Evolutionary conservation across 2,329 filamentous ascomycete species (phyloP).

Genomic region (Dissoconium aciculare): DNA sequence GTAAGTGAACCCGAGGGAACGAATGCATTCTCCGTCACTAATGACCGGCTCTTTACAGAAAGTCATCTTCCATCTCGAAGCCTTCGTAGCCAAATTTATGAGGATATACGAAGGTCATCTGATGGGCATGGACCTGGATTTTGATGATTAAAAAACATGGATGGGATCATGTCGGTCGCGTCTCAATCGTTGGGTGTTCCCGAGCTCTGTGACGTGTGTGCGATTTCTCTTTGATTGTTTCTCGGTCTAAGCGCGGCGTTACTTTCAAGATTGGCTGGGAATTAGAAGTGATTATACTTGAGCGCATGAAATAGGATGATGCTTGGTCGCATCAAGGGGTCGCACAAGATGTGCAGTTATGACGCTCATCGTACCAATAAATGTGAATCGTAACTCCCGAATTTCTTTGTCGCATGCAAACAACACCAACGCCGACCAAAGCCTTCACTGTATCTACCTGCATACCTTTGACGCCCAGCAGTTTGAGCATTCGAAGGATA

Average conservation of each 20-base stretch:
- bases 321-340: too few species aligned
- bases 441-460: too few species aligned
- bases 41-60: constrained; percentile 47
- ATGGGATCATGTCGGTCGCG: constrained; percentile 15
- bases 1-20: constrained; percentile 1
- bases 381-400: constrained; percentile 1
- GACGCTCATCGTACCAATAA: not conserved
- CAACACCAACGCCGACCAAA: constrained; percentile 4
- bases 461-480: too few species aligned
- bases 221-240: constrained; percentile 4
- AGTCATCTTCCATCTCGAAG: constrained; percentile 95
- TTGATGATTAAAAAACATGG: constrained; percentile 18
- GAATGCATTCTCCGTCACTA: too few species aligned
- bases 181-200: too few species aligned
- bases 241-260: constrained; percentile 19
- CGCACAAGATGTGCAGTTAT: too few species aligned
- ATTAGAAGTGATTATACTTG: too few species aligned
- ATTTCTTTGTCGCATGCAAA: too few species aligned
- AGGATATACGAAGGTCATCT: constrained; percentile 71
- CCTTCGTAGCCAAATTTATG: constrained; percentile 98
- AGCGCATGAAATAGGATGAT: too few species aligned
- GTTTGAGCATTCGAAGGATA: too few species aligned
- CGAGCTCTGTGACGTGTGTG: too few species aligned
- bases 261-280: too few species aligned
- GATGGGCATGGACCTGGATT: constrained; percentile 65